These are phyloP conservation scores for Solanum clarkiae DNA, from an alignment of 257 asterid genomes.

Conservation along the genomic window DNA sequence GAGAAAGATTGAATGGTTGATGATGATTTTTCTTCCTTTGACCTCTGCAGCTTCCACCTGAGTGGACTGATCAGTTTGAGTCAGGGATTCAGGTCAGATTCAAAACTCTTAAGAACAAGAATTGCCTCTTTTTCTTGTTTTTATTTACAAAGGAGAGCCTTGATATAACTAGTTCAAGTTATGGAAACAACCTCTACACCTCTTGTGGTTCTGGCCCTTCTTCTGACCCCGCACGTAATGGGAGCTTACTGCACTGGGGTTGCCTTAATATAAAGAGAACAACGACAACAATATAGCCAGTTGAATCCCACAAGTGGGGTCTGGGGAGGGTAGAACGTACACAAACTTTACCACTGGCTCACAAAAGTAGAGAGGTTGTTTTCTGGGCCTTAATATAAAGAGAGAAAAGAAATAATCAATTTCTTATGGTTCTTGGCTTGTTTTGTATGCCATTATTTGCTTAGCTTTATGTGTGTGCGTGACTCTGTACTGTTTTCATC, in stretches of 20 bases:
- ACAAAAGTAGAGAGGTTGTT: too few species aligned
- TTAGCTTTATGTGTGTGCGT: not conserved
- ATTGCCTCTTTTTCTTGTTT: not conserved
- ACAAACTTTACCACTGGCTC: too few species aligned
- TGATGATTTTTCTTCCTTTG: conserved; percentile 21
- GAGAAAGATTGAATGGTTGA: conserved; percentile 14
- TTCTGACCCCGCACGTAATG: not conserved
- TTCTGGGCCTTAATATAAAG: not conserved
- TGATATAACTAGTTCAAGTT: not conserved
- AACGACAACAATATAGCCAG: too few species aligned
- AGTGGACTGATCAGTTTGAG: conserved; percentile 99
- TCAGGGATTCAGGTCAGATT: conserved; percentile 89
- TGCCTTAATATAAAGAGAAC: not conserved
- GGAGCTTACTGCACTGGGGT: not conserved
- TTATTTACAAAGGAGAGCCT: not conserved
- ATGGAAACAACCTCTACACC: not conserved
- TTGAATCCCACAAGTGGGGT: too few species aligned
- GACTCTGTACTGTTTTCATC: not conserved
- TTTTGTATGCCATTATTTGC: not conserved
- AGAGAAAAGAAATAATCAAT: not conserved
- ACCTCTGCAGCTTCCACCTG: conserved; percentile 79
- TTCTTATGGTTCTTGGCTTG: not conserved
- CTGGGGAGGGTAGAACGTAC: too few species aligned
- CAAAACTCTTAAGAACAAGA: not conserved
- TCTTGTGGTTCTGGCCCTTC: not conserved